Base-by-base conservation (phyloP, 2,329 filamentous ascomycete genomes). In the Monosporascus ibericus region DNA sequence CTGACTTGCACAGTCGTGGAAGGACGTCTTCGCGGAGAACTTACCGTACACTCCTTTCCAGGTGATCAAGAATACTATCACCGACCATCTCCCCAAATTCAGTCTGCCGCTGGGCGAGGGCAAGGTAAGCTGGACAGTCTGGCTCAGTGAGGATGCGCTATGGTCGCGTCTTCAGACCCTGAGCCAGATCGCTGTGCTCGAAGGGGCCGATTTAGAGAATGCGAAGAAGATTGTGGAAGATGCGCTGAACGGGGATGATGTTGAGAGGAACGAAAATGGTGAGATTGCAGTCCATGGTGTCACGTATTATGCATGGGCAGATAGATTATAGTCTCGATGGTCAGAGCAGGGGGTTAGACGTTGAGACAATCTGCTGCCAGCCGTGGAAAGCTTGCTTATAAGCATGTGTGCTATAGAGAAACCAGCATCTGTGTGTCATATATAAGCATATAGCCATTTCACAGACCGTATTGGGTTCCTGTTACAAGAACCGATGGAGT, bases 131-230 rank as follows among this genome's bases (percentile, higher is more conserved):
- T 87, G 84, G 73, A 79, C 77, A 22, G 75, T 80, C 1, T 81
- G 77, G 75, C 65, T 88, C 52, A 72, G 67, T 27, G 76, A 78
- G 53, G 79, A 87, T 48, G 77, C 74, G 50, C 68, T 89, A 48
- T 88, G 84, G 81, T 75, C 79, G 50, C 76, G 87, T 37, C 76
- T 85, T 54, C 74, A 73, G 47, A 90, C 86, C 14, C 69, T 90
- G 52, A 87, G 84, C 61, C 85, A 89, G 63, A 79, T 90, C 55
- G 78, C 82, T 4, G 74, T 84, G 49, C 68, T 88, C 14, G 66
- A 77, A 47, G 79, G 75, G 1, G 71, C 76, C 50, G 72, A 75
- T 44, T 75, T 74, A 59, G 72, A 71, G 51, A 68, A 72, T 42
- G 77, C 80, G 46, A 72, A 73, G 52, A 72, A 71, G 44, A 68